These are phyloP conservation scores for Metschnikowia henanensis DNA, from an alignment of 805 yeast genomes.

Conservation along the genomic window DNA sequence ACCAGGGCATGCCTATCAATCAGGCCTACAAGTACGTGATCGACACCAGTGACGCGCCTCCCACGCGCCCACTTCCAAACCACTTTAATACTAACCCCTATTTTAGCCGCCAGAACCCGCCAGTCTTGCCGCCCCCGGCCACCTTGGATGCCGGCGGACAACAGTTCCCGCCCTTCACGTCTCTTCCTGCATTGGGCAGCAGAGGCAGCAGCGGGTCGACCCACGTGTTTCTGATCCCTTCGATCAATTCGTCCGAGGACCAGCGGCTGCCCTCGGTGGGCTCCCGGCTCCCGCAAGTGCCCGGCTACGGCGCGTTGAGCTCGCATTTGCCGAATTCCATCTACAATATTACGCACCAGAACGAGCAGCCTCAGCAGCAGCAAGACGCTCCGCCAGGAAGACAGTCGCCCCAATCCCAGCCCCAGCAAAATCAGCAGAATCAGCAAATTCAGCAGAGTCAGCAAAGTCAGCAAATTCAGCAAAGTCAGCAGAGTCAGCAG, in stretches of 20 bases:
- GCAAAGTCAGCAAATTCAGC: conserved; percentile 8
- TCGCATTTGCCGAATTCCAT: conserved; percentile 20
- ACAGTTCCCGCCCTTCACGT: conserved; percentile 50
- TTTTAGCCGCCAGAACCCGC: conserved; percentile 56
- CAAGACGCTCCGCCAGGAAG: neutral
- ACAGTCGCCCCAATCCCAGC: neutral
- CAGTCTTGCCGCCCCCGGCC: conserved; percentile 62
- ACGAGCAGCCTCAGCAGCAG: conserved; percentile 23
- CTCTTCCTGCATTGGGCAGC: conserved; percentile 50
- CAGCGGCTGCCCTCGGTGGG: conserved; percentile 16
- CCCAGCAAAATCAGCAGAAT: neutral
- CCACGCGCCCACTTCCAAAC: too few relatives aligned
- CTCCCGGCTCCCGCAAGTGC: conserved; percentile 18
- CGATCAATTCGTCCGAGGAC: conserved; percentile 41
- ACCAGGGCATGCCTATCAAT: conserved; percentile 42
- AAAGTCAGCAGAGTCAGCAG: conserved; percentile 11
- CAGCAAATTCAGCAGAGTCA: conserved; percentile 5
- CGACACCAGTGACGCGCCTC: too few relatives aligned
- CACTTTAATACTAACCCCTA: conserved; percentile 29
- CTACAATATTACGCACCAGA: conserved; percentile 27
- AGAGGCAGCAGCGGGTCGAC: conserved; percentile 38
- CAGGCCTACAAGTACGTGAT: conserved; percentile 47
- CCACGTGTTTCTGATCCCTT: conserved; percentile 49
- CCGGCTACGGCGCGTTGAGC: conserved; percentile 19
- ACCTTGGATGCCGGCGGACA: conserved; percentile 47